phyloP scores from a whole-genome alignment of 371 early-diverging fungal genomes.

The Saksenaea oblongispora region DNA sequence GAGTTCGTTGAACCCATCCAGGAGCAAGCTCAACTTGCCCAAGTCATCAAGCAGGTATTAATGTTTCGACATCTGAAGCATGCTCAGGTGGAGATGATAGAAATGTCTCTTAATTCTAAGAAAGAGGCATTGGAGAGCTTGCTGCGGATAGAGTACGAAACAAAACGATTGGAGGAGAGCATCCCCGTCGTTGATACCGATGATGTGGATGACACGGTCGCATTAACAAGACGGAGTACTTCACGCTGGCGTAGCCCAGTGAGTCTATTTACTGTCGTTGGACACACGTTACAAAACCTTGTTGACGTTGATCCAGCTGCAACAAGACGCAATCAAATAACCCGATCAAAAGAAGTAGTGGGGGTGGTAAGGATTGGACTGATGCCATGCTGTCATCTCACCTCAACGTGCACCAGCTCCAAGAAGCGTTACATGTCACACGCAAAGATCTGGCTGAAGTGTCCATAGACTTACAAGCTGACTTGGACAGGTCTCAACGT shows the following conservation, averaged over 20 bases:
- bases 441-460: constrained; percentile 69
- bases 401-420: constrained; percentile 41
- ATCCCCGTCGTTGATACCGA: constrained; percentile 45
- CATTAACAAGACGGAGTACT: constrained; percentile 25
- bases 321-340: constrained; percentile 82
- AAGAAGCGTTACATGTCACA: constrained; percentile 71
- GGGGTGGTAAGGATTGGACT: constrained; percentile 31
- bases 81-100: constrained; percentile 75
- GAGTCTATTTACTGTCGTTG: constrained; percentile 56
- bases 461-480: constrained; percentile 74
- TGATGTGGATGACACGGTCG: constrained; percentile 19
- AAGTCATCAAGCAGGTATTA: constrained; percentile 78
- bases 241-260: constrained; percentile 24
- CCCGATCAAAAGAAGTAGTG: constrained; percentile 80
- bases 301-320: constrained; percentile 92
- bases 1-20: constrained; percentile 74
- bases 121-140: constrained; percentile 62
- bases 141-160: constrained; percentile 75
- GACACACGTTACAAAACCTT: constrained; percentile 77
- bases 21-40: constrained; percentile 78
- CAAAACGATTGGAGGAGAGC: constrained; percentile 69
- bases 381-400: not conserved
- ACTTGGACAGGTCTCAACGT: constrained; percentile 86
- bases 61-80: constrained; percentile 80
- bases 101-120: constrained; percentile 72